Evolutionary conservation across 2,329 filamentous ascomycete species (phyloP).

Genomic region (Onygena corvina): DNA sequence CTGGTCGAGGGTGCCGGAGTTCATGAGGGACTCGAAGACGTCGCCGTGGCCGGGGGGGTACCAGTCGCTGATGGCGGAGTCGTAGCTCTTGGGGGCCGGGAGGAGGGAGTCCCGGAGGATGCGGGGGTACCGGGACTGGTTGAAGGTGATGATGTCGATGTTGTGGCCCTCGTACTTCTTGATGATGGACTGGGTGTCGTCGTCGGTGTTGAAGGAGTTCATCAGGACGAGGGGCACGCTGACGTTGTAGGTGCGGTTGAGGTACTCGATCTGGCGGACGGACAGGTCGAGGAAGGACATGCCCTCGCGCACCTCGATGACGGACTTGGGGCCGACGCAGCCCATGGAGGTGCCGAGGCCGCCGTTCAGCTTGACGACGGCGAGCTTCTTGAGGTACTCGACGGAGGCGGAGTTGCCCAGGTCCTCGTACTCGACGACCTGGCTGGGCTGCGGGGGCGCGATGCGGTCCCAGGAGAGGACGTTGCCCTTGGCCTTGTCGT

Average conservation of each 20-base stretch:
- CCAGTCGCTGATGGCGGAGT: conserved; percentile 89
- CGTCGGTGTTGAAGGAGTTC: conserved; percentile 99
- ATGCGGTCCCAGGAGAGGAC: conserved; percentile 94
- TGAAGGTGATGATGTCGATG: conserved; percentile 98
- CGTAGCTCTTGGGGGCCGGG: conserved; percentile 77
- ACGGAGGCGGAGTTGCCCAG: conserved; percentile 83
- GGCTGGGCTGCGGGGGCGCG: conserved; percentile 77
- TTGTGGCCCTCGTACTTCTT: conserved; percentile 99
- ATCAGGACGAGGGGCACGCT: conserved; percentile 98
- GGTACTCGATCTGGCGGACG: conserved; percentile 95
- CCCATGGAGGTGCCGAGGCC: conserved; percentile 99
- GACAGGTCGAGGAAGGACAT: conserved; percentile 99
- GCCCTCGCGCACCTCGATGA: conserved; percentile 98
- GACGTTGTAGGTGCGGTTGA: conserved; percentile 94
- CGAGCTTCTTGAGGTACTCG: conserved; percentile 90
- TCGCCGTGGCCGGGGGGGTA: conserved; percentile 98
- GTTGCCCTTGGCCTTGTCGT: conserved; percentile 98
- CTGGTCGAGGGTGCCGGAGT: conserved; percentile 95
- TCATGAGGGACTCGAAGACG: conserved; percentile 98
- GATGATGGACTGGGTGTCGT: conserved; percentile 96
- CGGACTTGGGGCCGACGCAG: conserved; percentile 96
- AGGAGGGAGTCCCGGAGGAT: conserved; percentile 97
- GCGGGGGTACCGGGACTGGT: conserved; percentile 96
- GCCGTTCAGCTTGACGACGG: conserved; percentile 97
- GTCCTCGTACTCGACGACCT: conserved; percentile 90